phyloP scores from a whole-genome alignment of 2,329 filamentous ascomycete genomes.

The Epichloe scottii region DNA sequence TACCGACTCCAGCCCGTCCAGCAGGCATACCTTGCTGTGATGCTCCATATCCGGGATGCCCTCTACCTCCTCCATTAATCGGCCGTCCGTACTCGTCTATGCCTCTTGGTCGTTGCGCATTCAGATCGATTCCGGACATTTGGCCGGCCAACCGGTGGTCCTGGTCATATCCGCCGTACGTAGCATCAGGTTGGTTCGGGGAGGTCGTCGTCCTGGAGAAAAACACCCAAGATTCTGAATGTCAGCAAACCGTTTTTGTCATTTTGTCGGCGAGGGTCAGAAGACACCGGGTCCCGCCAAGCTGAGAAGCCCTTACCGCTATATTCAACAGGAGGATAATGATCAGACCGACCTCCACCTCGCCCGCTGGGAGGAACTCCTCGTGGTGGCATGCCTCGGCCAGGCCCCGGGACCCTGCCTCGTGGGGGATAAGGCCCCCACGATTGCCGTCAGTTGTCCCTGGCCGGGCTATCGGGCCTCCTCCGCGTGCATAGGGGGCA shows the following conservation, averaged over 20 bases:
- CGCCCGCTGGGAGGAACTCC: not conserved
- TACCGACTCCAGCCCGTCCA: slow-evolving; percentile 11
- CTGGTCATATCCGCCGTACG: slow-evolving; percentile 13
- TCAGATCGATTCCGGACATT: slow-evolving; percentile 24
- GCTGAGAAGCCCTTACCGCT: slow-evolving; percentile 3
- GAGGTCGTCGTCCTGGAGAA: slow-evolving; percentile 12
- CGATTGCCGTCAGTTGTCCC: slow-evolving; percentile 25
- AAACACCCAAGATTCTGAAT: slow-evolving; percentile 6
- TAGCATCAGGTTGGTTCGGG: slow-evolving; percentile 10
- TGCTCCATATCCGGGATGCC: slow-evolving; percentile 17
- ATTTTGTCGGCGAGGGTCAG: not conserved
- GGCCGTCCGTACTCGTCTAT: slow-evolving; percentile 15
- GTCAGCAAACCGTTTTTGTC: not conserved
- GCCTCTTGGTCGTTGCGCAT: slow-evolving; percentile 15
- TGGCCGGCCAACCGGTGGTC: slow-evolving; percentile 20
- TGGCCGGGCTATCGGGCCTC: slow-evolving; percentile 31
- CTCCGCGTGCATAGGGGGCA: slow-evolving; percentile 33
- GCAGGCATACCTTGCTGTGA: slow-evolving; percentile 16
- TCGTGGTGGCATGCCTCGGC: slow-evolving; percentile 12
- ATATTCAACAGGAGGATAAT: slow-evolving; percentile 3
- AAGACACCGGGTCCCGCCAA: not conserved
- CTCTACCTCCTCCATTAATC: slow-evolving; percentile 13
- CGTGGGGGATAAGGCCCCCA: slow-evolving; percentile 26
- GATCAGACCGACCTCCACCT: slow-evolving; percentile 2
- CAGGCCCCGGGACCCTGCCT: slow-evolving; percentile 17